Base-by-base conservation (phyloP, 495 filamentous ascomycete genomes). In the Penicillium subrubescens region DNA sequence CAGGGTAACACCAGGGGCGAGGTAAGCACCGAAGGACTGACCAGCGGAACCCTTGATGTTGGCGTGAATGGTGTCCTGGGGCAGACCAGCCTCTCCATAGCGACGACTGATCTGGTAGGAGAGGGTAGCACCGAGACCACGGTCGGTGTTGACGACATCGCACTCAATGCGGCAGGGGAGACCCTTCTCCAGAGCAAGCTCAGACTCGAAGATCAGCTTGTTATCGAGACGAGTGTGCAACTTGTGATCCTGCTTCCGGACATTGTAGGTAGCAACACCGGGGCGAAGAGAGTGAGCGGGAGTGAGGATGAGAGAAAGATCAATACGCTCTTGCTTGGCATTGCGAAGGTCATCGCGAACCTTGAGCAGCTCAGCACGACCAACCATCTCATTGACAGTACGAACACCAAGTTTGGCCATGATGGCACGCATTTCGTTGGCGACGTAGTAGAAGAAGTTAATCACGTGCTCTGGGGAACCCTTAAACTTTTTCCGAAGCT, bases 401-500 rank as follows among this genome's bases (percentile, higher is more conserved):
- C 95, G 87, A 84, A 97, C 90, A 60, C 95, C 95, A 67, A 98
- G 85, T 76, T 91, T 94, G 33, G 95, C 94, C 95, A 99, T 98
- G 79, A 99, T 97, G 19, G 95, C 94, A 65, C 95, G 90, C 63
- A 99, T 88, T 82, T 99, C 95, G 71, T 99, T 99, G 64, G 96
- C 89, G 53, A 99, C 85, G 70, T 99, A 99, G 81, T 97, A 99
- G 82, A 99, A 99, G 85, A 98, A 99, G 83, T 99, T 99, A 78
- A 99, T 99, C 51, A 97, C 95, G 73, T 99, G 92, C 78, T 99
- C 95, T 8, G 95, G 94, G 0, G 92, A 93, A 34, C 95, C 96
- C 46, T 86, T 84, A 79, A 99, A 98, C 81, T 97, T 99, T 83
- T 93, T 92, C 23, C 96, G 87, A 3, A 99, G 87, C 71, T 96